Evolutionary conservation across 2,329 filamentous ascomycete genomes (phyloP).

Genomic region (Venturia asperata): DNA sequence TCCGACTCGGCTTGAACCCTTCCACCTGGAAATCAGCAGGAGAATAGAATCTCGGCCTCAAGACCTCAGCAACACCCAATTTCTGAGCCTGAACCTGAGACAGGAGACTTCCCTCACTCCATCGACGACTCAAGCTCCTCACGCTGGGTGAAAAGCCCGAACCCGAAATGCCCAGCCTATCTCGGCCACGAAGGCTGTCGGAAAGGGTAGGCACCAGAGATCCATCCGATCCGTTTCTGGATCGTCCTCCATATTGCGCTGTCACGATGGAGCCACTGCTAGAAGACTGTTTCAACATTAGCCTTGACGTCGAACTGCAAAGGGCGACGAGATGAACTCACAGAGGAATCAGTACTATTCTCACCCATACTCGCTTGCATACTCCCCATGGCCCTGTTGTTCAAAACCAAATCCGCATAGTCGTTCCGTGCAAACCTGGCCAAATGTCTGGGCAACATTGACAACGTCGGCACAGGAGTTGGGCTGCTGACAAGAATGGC

Average conservation of each 20-base stretch:
- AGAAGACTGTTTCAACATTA: not conserved
- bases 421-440: not conserved
- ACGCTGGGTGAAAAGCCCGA: not conserved
- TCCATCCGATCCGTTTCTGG: constrained; percentile 1
- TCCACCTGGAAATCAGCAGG: not conserved
- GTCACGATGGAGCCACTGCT: not conserved
- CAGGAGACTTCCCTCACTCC: constrained; percentile 8
- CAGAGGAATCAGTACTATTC: not conserved
- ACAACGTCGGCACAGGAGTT: not conserved
- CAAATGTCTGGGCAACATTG: not conserved
- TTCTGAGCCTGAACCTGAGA: not conserved
- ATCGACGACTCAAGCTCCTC: constrained; percentile 11
- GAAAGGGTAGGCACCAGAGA: not conserved
- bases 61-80: not conserved
- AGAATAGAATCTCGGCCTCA: not conserved
- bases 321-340: not conserved
- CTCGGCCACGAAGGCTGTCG: not conserved
- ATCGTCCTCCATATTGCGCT: not conserved
- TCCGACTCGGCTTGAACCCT: constrained; percentile 4
- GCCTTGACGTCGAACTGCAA: too few species aligned
- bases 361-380: not conserved
- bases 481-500: not conserved
- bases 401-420: not conserved
- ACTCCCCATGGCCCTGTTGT: not conserved
- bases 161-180: not conserved